Evolutionary conservation across 2,329 filamentous ascomycete genomes (phyloP).

Genomic region (Ophiostoma australiae): DNA sequence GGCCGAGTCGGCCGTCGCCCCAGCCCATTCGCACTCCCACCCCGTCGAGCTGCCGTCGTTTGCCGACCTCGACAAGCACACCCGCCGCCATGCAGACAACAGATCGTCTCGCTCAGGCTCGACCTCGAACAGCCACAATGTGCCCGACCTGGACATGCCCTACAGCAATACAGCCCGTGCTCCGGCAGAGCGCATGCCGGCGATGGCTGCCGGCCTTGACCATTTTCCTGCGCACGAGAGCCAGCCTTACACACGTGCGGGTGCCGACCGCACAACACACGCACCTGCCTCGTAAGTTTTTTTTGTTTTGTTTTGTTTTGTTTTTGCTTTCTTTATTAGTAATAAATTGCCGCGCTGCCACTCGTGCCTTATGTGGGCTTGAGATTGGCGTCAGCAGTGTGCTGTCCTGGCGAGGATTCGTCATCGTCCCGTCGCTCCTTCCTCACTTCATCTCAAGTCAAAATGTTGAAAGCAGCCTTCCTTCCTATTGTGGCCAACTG

Average conservation of each 20-base stretch:
- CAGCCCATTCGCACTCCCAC: not conserved
- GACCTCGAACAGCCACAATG: no score
- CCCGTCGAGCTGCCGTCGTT: not conserved
- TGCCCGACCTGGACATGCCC: no score
- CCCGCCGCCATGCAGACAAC: not conserved
- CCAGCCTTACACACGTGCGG: no score
- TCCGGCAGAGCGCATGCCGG: no score
- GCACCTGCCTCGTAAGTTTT: not conserved
- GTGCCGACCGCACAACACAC: no score
- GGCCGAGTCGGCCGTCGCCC: not conserved
- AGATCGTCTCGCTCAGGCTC: no score
- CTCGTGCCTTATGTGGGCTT: not conserved
- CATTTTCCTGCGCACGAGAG: no score
- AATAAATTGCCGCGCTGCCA: not conserved
- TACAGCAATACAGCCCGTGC: no score
- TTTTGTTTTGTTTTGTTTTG: not conserved
- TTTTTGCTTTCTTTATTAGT: not conserved
- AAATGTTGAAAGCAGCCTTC: slow-evolving; percentile 7
- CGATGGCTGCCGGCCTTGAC: no score
- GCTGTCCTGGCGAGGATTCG: not conserved
- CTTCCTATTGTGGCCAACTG: slow-evolving; percentile 5
- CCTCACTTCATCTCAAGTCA: slow-evolving; percentile 3
- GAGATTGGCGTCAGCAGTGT: not conserved
- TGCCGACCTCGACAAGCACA: not conserved
- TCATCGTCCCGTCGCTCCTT: not conserved